Percentiles rank a stretch among this genome's conserved stretches.
Evolutionary conservation across 371 early-diverging fungal genomes (phyloP).

Genomic region (Mortierella sp.): DNA sequence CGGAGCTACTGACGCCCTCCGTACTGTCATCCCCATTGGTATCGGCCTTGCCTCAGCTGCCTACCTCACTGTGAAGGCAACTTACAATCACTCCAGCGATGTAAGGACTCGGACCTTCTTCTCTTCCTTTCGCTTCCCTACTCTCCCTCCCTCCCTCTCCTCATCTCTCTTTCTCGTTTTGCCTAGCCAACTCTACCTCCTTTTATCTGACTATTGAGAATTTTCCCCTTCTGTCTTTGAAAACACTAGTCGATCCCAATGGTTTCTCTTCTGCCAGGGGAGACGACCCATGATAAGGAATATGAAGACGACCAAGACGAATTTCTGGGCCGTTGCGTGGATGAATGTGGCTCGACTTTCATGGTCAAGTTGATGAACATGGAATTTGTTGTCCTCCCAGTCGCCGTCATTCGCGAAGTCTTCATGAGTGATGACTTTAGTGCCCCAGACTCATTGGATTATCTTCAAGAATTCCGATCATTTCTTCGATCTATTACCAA

Average conservation of each 20-base stretch:
- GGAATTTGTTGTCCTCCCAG: slow-evolving; percentile 21
- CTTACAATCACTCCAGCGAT: slow-evolving; percentile 11
- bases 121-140: no score
- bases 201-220: no score
- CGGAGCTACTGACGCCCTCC: slow-evolving; percentile 19
- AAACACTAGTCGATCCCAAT: slow-evolving; percentile 15
- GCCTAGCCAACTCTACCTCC: no score
- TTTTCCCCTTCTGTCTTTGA: no score
- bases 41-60: slow-evolving; percentile 42
- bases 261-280: slow-evolving; percentile 20
- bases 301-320: slow-evolving; percentile 28
- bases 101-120: slow-evolving; percentile 4
- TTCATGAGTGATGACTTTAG: slow-evolving; percentile 27
- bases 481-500: slow-evolving; percentile 22
- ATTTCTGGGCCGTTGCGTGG: slow-evolving; percentile 20
- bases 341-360: slow-evolving; percentile 14
- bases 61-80: slow-evolving; percentile 25
- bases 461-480: slow-evolving; percentile 14
- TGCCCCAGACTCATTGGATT: slow-evolving; percentile 16
- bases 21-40: slow-evolving; percentile 29
- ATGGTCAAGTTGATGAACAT: slow-evolving; percentile 5
- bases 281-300: slow-evolving; percentile 27
- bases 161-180: no score
- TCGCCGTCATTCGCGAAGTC: slow-evolving; percentile 27
- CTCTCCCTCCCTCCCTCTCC: no score